A percentile compares a stretch with the other conserved stretches of the same genome.
phyloP scores from a whole-genome alignment of 495 filamentous ascomycete species.

The Talaromyces ruber region DNA sequence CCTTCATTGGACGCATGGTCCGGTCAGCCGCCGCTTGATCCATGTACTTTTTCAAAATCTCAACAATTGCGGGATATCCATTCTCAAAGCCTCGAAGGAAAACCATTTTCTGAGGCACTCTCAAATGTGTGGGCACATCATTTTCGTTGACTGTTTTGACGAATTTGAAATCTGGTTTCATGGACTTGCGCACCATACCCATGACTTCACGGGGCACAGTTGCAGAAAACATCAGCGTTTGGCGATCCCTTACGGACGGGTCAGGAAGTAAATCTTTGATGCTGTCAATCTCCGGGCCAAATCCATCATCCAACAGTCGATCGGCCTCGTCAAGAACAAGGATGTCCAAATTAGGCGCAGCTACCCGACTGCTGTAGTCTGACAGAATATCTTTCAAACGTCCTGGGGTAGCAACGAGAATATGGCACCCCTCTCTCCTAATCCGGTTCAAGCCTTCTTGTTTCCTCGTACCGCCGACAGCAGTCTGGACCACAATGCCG shows the following conservation, averaged over 20 bases:
- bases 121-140: conserved; percentile 75
- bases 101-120: conserved; percentile 70
- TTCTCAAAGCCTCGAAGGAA: conserved; percentile 63
- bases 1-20: conserved; percentile 68
- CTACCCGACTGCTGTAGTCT: conserved; percentile 56
- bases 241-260: conserved; percentile 52
- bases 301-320: conserved; percentile 83
- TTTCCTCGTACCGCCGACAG: conserved; percentile 86
- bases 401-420: conserved; percentile 86
- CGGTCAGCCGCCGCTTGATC: conserved; percentile 19
- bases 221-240: conserved; percentile 90
- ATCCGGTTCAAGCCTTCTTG: conserved; percentile 49
- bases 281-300: conserved; percentile 63
- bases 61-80: conserved; percentile 62
- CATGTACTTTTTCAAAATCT: conserved; percentile 56
- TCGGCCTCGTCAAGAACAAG: conserved; percentile 94
- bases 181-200: conserved; percentile 56
- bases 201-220: conserved; percentile 83
- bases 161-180: conserved; percentile 71
- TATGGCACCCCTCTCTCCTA: conserved; percentile 68
- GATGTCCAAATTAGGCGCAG: conserved; percentile 62
- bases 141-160: conserved; percentile 73
- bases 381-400: conserved; percentile 77
- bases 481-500: conserved; percentile 68
- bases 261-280: conserved; percentile 63